Base-by-base conservation (phyloP, 495 filamentous ascomycete species). In the Glonium stellatum region DNA sequence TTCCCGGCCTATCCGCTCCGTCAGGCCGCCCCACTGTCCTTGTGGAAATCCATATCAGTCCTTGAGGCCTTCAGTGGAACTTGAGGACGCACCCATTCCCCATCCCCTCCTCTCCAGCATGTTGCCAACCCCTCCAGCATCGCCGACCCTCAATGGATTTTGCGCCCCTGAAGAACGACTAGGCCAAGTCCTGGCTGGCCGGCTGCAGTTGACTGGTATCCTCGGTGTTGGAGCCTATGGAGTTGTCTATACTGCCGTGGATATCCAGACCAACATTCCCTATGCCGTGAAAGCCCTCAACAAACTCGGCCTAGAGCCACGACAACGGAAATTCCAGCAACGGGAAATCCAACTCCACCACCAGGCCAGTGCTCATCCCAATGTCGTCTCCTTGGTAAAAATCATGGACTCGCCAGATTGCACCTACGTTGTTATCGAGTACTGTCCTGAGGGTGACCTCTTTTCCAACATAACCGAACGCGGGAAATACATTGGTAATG, bases 201-300 rank as follows among this genome's bases (percentile, higher is more conserved):
- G 89, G 68, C 79, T 96, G 61, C 87, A 90, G 74, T 80, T 97
- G 61, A 89, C 85, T 53, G 79, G 83, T 60, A 89, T 97, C 69
- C 81, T 97, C 59, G 93, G 93, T 54, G 86, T 93, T 49, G 93
- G 93, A 57, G 93, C 93, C 57, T 98, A 98, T 76, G 93, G 93
- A 47, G 91, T 97, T 25, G 95, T 98, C 13, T 97, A 98, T 76
- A 88, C 87, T 37, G 93, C 93, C 65, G 77, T 92, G 75, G 92
- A 97, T 76, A 83, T 91, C 54, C 84, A 87, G 66, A 92, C 88
- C 59, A 80, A 86, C 67, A 80, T 83, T 36, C 83, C 82, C 58
- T 99, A 95, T 77, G 95, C 93, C 55, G 92, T 99, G 70, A 99
- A 99, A 77, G 91, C 90, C 39, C 80, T 99, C 72, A 92, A 89